These are phyloP conservation scores for Botryotinia globosa DNA, from an alignment of 2,329 filamentous ascomycete genomes.

Conservation along the genomic window DNA sequence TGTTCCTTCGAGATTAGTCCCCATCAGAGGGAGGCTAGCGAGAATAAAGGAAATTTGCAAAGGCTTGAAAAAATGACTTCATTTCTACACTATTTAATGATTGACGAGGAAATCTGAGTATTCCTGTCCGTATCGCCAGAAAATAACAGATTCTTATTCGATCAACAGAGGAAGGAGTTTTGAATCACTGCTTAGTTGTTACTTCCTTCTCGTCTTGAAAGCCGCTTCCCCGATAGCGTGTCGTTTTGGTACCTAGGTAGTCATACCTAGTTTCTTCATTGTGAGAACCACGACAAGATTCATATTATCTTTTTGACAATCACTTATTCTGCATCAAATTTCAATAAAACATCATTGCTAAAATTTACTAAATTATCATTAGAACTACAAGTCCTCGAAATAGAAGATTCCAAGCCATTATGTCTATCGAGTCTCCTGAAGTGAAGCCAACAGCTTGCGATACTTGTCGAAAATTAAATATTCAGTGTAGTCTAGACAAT, in stretches of 20 bases:
- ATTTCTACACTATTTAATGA: no score
- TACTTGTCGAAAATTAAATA: no score
- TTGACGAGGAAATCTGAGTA: no score
- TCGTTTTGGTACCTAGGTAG: neutral
- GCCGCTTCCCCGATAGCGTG: neutral
- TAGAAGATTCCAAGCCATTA: neutral
- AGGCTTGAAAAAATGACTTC: no score
- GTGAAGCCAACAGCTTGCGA: neutral
- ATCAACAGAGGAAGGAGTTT: neutral
- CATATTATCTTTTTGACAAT: neutral
- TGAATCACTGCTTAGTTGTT: neutral
- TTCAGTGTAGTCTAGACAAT: neutral
- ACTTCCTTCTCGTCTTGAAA: neutral
- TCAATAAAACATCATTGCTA: neutral
- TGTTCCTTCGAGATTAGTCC: neutral
- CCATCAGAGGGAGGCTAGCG: neutral
- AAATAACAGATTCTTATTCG: neutral
- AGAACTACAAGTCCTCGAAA: neutral
- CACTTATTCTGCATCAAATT: neutral
- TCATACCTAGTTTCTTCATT: neutral
- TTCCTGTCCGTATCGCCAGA: neutral
- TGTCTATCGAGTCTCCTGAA: neutral
- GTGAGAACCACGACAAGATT: neutral
- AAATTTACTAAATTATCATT: neutral
- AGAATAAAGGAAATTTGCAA: no score